phyloP scores from a whole-genome alignment of 352 stramenopile species.

The Albugo laibachii region DNA sequence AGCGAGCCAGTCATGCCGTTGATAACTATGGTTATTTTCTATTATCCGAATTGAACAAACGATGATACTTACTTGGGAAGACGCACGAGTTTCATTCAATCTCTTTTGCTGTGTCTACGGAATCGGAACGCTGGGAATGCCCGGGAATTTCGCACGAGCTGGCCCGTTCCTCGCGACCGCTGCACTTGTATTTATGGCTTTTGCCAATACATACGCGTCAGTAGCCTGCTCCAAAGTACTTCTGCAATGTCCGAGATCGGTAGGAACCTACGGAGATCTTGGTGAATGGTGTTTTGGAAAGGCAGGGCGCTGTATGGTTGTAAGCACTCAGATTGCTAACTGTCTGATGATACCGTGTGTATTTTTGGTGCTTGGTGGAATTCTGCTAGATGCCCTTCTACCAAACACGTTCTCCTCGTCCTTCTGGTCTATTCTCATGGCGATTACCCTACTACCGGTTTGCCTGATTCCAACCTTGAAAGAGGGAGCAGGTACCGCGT shows the following conservation, averaged over 20 bases:
- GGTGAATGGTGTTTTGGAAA: slow-evolving; percentile 3
- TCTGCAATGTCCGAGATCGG: slow-evolving; percentile 1
- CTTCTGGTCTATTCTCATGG: slow-evolving; percentile 7
- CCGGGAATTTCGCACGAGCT: slow-evolving; percentile 2
- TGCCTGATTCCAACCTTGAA: slow-evolving; percentile 6
- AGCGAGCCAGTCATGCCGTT: too few relatives aligned
- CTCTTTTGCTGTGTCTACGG: slow-evolving; percentile 5
- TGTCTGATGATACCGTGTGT: not conserved
- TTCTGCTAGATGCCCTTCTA: slow-evolving; percentile 4
- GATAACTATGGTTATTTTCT: too few relatives aligned
- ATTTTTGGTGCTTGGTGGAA: slow-evolving; percentile 5
- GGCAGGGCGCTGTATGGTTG: not conserved
- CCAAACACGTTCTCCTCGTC: slow-evolving; percentile 1
- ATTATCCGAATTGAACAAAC: not conserved
- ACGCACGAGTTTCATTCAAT: slow-evolving; percentile 1
- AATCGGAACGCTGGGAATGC: slow-evolving; percentile 4
- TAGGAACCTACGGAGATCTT: slow-evolving; percentile 4
- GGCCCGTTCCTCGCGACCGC: not conserved
- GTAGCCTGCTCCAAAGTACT: slow-evolving; percentile 2
- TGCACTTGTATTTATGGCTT: slow-evolving; percentile 1
- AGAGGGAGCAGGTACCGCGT: slow-evolving; percentile 3
- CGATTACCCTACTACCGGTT: slow-evolving; percentile 2
- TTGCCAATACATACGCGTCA: slow-evolving; percentile 4
- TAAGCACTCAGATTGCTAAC: not conserved
- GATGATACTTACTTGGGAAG: slow-evolving; percentile 1